These are phyloP conservation scores for Ganoderma resinaceum DNA, from an alignment of 1,284 basidiomycete genomes.

Conservation along the genomic window DNA sequence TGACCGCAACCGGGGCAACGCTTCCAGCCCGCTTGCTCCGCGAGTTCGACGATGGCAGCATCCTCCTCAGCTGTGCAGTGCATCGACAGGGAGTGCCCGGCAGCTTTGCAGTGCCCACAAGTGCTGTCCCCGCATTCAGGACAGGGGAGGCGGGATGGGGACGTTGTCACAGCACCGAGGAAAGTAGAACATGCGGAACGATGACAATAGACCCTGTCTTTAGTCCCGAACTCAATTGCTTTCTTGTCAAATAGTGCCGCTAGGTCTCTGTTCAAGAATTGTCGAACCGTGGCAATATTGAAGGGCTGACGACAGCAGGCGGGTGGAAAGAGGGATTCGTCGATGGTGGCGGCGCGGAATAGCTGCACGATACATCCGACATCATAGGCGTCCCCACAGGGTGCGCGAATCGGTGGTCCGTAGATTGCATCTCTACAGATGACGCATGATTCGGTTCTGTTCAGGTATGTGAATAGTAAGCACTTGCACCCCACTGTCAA, in stretches of 20 bases:
- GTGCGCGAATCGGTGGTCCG: conserved; percentile 35
- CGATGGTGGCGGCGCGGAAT: conserved; percentile 44
- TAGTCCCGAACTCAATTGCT: conserved; percentile 45
- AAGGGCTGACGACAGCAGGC: conserved; percentile 49
- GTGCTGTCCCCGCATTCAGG: conserved; percentile 44
- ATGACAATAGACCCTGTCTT: conserved; percentile 50
- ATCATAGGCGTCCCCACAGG: conserved; percentile 49
- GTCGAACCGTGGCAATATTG: conserved; percentile 34
- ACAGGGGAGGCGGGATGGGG: conserved; percentile 40
- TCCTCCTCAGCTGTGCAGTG: conserved; percentile 42
- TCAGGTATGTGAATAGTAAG: neutral
- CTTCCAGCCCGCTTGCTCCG: conserved; percentile 48
- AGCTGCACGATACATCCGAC: conserved; percentile 45
- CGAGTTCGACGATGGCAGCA: conserved; percentile 50
- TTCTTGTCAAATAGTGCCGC: conserved; percentile 39
- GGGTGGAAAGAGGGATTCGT: conserved; percentile 53
- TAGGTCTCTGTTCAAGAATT: conserved; percentile 36
- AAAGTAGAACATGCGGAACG: conserved; percentile 55
- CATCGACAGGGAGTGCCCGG: conserved; percentile 39
- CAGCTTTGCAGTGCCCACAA: conserved; percentile 53
- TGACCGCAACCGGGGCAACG: conserved; percentile 49
- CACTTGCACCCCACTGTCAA: too few species aligned
- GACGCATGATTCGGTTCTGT: conserved; percentile 33
- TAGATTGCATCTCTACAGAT: conserved; percentile 42
- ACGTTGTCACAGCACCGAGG: conserved; percentile 49